Evolutionary conservation across 1,284 basidiomycete genomes (phyloP).

Genomic region (Sporisorium graminicola): DNA sequence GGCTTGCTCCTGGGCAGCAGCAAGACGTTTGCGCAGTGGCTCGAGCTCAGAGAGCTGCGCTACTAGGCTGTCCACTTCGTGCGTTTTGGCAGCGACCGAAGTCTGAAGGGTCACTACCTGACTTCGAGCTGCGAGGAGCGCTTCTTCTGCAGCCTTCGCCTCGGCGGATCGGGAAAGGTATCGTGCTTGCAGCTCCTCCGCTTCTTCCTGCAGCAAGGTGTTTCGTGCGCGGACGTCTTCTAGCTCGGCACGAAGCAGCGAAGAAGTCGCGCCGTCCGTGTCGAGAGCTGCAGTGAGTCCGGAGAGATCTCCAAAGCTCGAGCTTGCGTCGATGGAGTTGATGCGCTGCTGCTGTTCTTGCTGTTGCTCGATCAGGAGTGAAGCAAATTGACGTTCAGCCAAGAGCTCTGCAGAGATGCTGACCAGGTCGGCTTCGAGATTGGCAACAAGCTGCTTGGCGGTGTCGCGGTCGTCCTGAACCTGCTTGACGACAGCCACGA

Average conservation of each 20-base stretch:
- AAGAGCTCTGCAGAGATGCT: constrained; percentile 29
- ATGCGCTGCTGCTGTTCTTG: constrained; percentile 18
- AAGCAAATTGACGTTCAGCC: constrained; percentile 31
- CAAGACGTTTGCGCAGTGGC: constrained; percentile 21
- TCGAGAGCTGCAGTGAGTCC: constrained; percentile 12
- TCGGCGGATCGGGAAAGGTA: constrained; percentile 23
- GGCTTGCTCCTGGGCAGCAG: constrained; percentile 20
- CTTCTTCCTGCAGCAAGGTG: constrained; percentile 21
- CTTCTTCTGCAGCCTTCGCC: constrained; percentile 33
- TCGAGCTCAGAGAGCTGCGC: constrained; percentile 31
- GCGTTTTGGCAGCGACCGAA: constrained; percentile 28
- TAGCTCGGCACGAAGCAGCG: constrained; percentile 13
- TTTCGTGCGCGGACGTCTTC: constrained; percentile 25
- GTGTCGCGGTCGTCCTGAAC: constrained; percentile 46
- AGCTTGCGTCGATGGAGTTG: neutral
- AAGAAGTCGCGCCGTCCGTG: constrained; percentile 9
- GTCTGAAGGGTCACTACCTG: constrained; percentile 28
- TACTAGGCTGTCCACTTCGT: constrained; percentile 21
- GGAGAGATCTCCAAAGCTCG: constrained; percentile 21
- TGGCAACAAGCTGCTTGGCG: constrained; percentile 25
- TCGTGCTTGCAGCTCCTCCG: constrained; percentile 16
- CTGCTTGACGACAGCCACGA: constrained; percentile 47
- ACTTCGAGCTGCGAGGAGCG: constrained; percentile 13
- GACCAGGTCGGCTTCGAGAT: constrained; percentile 21
- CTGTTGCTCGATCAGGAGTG: constrained; percentile 21